phyloP scores from a whole-genome alignment of 2,329 filamentous ascomycete species.

The Fusarium sp. region DNA sequence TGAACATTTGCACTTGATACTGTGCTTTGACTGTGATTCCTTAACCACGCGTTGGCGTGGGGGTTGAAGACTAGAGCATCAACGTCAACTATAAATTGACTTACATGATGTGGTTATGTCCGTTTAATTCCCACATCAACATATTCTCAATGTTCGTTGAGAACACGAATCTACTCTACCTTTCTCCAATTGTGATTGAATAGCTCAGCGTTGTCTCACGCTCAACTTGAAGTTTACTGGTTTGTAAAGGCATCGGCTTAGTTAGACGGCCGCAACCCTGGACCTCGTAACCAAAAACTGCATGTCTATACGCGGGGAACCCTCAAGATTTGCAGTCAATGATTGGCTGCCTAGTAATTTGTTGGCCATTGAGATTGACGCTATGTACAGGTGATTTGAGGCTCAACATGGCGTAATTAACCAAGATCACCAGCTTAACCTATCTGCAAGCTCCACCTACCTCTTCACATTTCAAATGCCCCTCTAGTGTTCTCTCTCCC shows the following conservation, averaged over 20 bases:
- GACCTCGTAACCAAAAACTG: background rate
- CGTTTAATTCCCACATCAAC: background rate
- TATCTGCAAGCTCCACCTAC: background rate
- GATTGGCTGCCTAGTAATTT: constrained; percentile 12
- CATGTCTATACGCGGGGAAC: background rate
- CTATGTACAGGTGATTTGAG: constrained; percentile 13
- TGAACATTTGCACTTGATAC: background rate
- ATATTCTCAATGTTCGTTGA: background rate
- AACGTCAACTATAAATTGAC: background rate
- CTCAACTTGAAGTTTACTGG: background rate
- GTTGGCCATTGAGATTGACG: constrained; percentile 6
- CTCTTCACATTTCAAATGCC: background rate
- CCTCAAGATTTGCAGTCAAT: background rate
- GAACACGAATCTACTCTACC: background rate
- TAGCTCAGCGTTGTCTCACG: background rate
- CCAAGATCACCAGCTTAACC: background rate
- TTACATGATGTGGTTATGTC: background rate
- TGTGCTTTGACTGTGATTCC: background rate
- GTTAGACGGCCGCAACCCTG: background rate
- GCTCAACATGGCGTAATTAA: constrained; percentile 22
- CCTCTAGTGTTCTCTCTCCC: background rate
- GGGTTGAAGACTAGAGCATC: background rate
- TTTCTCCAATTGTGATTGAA: background rate
- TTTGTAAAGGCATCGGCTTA: background rate
- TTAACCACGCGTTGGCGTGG: background rate